Percentiles rank a stretch among this genome's conserved stretches.
phyloP scores from a whole-genome alignment of 2,329 filamentous ascomycete genomes.

The Diaporthe capsici region DNA sequence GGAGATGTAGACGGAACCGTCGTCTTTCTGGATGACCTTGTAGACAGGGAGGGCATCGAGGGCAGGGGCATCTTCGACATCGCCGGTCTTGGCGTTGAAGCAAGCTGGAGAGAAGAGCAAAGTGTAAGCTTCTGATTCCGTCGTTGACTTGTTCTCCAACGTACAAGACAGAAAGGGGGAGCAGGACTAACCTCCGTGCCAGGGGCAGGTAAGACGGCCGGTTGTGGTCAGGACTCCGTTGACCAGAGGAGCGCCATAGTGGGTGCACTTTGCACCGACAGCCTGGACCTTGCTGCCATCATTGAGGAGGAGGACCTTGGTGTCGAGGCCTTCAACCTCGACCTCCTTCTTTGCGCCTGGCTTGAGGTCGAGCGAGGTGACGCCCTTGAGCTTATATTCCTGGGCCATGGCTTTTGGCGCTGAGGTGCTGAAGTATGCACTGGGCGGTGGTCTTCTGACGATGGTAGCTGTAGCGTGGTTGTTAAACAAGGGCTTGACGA shows the following conservation, averaged over 20 bases:
- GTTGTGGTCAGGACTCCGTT: constrained; percentile 87
- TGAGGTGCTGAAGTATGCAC: constrained; percentile 17
- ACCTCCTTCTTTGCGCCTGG: constrained; percentile 89
- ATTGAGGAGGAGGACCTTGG: constrained; percentile 89
- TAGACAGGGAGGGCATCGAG: constrained; percentile 89
- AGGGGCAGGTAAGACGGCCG: constrained; percentile 91
- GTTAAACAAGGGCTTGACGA: constrained; percentile 20
- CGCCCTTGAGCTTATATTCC: constrained; percentile 81
- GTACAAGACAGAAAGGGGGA: not conserved
- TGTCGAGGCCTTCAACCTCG: constrained; percentile 91
- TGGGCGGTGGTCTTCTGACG: not conserved
- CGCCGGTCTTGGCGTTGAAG: constrained; percentile 90
- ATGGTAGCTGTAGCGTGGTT: not conserved
- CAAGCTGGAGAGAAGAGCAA: constrained; percentile 72
- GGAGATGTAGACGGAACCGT: constrained; percentile 87
- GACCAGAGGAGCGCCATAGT: constrained; percentile 91
- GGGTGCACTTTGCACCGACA: constrained; percentile 85
- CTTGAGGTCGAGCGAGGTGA: constrained; percentile 81
- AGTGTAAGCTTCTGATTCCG: constrained; percentile 36
- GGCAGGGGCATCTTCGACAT: constrained; percentile 95
- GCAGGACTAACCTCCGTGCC: constrained; percentile 84
- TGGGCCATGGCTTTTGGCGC: constrained; percentile 62
- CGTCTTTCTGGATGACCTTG: constrained; percentile 83
- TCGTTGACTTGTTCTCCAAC: not conserved
- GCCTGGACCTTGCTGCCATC: constrained; percentile 83